A percentile compares a stretch with the other conserved stretches of the same genome.
Conservation (phyloP, 208 protist species). For the Acanthamoeba culbertsoni region DNA sequence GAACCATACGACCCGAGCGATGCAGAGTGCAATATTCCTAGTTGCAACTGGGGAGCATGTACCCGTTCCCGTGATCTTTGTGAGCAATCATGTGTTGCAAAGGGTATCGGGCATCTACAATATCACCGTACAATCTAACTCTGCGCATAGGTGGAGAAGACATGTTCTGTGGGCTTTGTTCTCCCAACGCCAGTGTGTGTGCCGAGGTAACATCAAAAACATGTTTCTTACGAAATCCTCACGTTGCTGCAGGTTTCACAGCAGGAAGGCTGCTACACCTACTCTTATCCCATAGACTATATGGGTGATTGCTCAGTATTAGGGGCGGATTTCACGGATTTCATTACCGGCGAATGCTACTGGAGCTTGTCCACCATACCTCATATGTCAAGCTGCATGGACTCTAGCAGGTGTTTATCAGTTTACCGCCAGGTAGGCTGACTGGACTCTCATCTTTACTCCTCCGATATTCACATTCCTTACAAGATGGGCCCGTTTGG, state of each 20-base stretch:
- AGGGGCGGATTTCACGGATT: background rate
- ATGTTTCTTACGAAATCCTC: background rate
- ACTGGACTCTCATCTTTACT: background rate
- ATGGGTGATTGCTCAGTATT: background rate
- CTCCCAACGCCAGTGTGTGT: background rate
- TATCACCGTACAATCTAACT: too few relatives aligned
- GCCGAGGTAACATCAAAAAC: background rate
- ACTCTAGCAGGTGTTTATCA: background rate
- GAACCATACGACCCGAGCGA: too few relatives aligned
- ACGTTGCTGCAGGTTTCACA: background rate
- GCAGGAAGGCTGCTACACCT: background rate
- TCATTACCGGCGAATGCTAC: background rate
- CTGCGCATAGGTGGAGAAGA: background rate
- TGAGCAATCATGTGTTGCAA: background rate
- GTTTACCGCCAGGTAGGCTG: background rate
- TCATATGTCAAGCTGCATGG: background rate
- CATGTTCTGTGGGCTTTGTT: background rate
- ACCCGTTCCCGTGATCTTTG: background rate
- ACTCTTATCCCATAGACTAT: background rate
- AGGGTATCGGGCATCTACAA: too few relatives aligned
- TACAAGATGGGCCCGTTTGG: background rate
- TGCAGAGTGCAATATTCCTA: background rate
- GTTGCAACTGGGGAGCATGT: background rate
- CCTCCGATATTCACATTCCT: background rate
- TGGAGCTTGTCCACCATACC: background rate